Conservation (phyloP, 2,329 filamentous ascomycete species). For the Fusarium sp. region DNA sequence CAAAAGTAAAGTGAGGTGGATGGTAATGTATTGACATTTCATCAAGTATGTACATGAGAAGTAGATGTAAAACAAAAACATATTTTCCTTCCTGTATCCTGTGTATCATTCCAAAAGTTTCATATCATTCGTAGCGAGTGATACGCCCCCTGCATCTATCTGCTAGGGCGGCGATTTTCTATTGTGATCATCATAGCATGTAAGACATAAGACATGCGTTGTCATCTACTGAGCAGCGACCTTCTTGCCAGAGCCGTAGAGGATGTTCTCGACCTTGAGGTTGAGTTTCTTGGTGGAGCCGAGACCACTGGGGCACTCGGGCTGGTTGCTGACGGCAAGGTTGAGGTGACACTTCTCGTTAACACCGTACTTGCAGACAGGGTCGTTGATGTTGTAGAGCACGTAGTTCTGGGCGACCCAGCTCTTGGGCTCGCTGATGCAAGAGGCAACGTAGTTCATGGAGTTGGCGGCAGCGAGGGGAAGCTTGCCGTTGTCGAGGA, state of each 20-base stretch:
- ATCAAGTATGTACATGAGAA: constrained; percentile 38
- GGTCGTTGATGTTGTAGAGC: constrained; percentile 64
- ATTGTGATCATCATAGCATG: constrained; percentile 38
- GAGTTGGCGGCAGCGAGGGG: constrained; percentile 66
- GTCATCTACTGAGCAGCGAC: constrained; percentile 35
- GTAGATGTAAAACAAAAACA: constrained; percentile 27
- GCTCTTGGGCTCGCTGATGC: constrained; percentile 56
- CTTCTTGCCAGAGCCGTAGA: constrained; percentile 60
- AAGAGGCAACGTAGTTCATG: constrained; percentile 64
- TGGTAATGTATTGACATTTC: constrained; percentile 20
- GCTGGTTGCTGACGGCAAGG: constrained; percentile 61
- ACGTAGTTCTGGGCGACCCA: constrained; percentile 64
- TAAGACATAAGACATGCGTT: constrained; percentile 13
- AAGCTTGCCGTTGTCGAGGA: constrained; percentile 62
- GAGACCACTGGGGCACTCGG: constrained; percentile 59
- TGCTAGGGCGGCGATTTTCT: constrained; percentile 36
- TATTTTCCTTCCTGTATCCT: constrained; percentile 35
- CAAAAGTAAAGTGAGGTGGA: background rate
- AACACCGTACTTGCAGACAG: constrained; percentile 59
- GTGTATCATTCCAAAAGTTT: constrained; percentile 35
- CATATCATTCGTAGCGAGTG: constrained; percentile 40
- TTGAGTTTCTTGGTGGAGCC: constrained; percentile 45
- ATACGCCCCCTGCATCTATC: constrained; percentile 19
- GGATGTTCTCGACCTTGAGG: constrained; percentile 61
- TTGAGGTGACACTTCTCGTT: constrained; percentile 63